Conservation (phyloP, 768 basidiomycete species). For the Lactarius psammicola region DNA sequence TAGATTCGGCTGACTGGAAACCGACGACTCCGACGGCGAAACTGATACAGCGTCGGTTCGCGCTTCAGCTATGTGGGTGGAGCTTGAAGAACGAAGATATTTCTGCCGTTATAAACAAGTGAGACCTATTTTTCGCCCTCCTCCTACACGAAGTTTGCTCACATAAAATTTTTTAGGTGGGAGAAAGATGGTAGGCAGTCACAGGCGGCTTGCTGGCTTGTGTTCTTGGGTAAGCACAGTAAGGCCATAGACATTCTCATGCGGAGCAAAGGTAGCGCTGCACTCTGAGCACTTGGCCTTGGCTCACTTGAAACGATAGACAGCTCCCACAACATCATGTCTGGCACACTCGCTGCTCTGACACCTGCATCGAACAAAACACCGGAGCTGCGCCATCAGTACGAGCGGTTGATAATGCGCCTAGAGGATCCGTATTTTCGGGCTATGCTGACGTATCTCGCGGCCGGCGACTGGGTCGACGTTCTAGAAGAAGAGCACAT, state of each 20-base stretch:
- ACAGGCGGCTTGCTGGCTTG: conserved; percentile 83
- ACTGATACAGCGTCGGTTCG: conserved; percentile 61
- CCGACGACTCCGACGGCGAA: conserved; percentile 55
- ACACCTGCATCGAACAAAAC: conserved; percentile 37
- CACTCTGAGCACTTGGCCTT: conserved; percentile 7
- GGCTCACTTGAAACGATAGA: conserved; percentile 44
- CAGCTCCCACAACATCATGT: conserved; percentile 77
- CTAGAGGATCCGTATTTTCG: conserved; percentile 82
- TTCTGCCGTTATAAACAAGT: conserved; percentile 53
- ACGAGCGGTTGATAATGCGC: conserved; percentile 65
- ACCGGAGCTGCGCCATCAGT: conserved; percentile 64
- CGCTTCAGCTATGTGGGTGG: conserved; percentile 75
- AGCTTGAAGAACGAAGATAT: conserved; percentile 67
- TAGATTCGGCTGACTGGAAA: conserved; percentile 50
- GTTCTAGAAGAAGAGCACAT: conserved; percentile 77
- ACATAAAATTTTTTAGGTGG: conserved; percentile 50
- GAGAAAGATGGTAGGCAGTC: conserved; percentile 68
- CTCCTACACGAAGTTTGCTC: conserved; percentile 5
- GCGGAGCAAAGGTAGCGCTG: conserved; percentile 64
- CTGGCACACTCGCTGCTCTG: conserved; percentile 74
- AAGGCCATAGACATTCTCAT: conserved; percentile 77
- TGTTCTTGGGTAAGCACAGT: conserved; percentile 65
- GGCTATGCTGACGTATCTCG: conserved; percentile 71
- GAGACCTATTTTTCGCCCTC: conserved; percentile 20
- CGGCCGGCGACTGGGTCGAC: conserved; percentile 72